Conservation (phyloP, 805 yeast species). For the Candida pseudoglaebosa region DNA sequence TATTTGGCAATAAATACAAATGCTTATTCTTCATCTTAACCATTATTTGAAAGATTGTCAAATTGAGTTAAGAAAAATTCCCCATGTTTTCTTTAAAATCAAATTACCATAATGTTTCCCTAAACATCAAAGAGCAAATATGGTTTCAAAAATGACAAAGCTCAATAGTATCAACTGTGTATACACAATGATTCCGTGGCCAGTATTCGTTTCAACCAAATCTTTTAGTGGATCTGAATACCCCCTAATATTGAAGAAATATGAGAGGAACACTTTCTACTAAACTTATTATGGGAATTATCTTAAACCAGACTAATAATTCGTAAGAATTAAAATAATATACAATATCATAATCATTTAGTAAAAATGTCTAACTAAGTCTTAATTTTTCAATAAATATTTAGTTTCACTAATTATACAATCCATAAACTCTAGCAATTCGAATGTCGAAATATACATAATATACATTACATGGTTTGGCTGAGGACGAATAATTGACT, state of each 20-base stretch:
- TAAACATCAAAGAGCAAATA: constrained; percentile 4
- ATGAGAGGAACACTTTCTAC: too few species aligned
- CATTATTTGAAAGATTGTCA: too few species aligned
- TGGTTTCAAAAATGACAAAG: constrained; percentile 4
- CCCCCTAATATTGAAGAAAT: background rate
- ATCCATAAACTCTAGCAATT: background rate
- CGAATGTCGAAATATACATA: background rate
- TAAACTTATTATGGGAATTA: too few species aligned
- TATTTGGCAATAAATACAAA: constrained; percentile 53
- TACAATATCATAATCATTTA: too few species aligned
- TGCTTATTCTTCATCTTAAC: constrained; percentile 28
- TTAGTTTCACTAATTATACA: background rate
- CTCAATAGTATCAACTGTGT: background rate
- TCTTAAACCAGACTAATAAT: too few species aligned
- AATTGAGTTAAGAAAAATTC: background rate
- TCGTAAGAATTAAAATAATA: too few species aligned
- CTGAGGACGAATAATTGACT: background rate
- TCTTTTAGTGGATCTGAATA: constrained; percentile 4
- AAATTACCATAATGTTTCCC: constrained; percentile 3
- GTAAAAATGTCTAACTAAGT: too few species aligned
- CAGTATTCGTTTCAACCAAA: constrained; percentile 3
- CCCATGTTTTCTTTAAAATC: constrained; percentile 1
- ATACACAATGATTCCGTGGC: constrained; percentile 1
- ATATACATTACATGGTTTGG: background rate
- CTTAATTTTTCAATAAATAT: too few species aligned